Conservation (phyloP, 352 stramenopile genomes). For the Pythium brachiatum region DNA sequence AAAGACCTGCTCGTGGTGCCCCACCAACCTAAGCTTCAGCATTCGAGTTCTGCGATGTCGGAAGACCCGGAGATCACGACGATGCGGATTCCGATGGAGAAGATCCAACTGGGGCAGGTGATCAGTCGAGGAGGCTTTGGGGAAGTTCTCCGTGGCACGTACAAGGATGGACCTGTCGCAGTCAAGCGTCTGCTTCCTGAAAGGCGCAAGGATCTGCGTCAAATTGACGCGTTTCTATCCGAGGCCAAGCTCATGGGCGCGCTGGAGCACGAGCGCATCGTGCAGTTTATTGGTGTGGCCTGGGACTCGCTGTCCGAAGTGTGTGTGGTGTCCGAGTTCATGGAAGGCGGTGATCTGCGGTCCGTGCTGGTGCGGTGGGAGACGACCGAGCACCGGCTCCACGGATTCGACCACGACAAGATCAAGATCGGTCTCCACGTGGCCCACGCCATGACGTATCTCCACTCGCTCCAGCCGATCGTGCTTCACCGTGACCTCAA, state of each 20-base stretch:
- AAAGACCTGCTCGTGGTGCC: neutral
- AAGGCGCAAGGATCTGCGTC: slow-evolving; percentile 1
- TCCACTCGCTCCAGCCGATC: slow-evolving; percentile 15
- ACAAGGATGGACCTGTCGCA: slow-evolving; percentile 15
- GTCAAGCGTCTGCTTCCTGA: slow-evolving; percentile 19
- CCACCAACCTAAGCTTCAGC: neutral
- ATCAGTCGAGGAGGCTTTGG: slow-evolving; percentile 17
- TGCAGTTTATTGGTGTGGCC: slow-evolving; percentile 40
- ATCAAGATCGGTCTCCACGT: slow-evolving; percentile 36
- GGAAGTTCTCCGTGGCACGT: slow-evolving; percentile 18
- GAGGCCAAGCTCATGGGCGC: slow-evolving; percentile 28
- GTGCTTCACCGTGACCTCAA: slow-evolving; percentile 24
- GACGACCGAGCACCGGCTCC: slow-evolving; percentile 4
- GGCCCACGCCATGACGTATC: slow-evolving; percentile 16
- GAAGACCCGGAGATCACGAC: slow-evolving; percentile 38
- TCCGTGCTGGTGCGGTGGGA: slow-evolving; percentile 26
- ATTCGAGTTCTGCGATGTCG: slow-evolving; percentile 17
- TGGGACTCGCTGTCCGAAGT: slow-evolving; percentile 42
- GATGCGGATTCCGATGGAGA: slow-evolving; percentile 26
- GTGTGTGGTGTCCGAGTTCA: slow-evolving; percentile 40
- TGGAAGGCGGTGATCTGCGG: slow-evolving; percentile 45
- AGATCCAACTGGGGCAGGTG: slow-evolving; percentile 1
- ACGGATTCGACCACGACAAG: slow-evolving; percentile 37
- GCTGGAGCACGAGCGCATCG: slow-evolving; percentile 28
- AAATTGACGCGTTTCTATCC: slow-evolving; percentile 21